Evolutionary conservation across 306 rosid species (phyloP).

Genomic region (Prunus davidiana): DNA sequence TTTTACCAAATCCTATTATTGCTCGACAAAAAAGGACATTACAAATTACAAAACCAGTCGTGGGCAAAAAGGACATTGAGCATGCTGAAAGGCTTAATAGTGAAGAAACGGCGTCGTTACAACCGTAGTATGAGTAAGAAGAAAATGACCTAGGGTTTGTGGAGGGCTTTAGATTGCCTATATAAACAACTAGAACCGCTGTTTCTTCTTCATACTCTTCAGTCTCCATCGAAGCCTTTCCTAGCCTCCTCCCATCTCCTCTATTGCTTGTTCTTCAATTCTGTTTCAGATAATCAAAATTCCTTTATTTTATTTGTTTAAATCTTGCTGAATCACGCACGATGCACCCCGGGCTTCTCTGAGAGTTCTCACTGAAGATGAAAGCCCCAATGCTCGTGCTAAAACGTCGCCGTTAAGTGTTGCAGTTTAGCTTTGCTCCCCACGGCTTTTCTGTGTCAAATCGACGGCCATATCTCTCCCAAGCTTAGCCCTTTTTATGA

Average conservation of each 20-base stretch:
- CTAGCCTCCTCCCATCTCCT: not conserved
- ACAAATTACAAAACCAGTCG: not conserved
- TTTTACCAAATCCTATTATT: no score
- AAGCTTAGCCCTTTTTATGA: not conserved
- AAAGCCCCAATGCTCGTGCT: conserved; percentile 66
- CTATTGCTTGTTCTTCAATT: not conserved
- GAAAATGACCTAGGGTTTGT: not conserved
- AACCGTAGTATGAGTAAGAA: not conserved
- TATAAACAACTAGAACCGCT: not conserved
- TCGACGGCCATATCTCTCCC: conserved; percentile 34
- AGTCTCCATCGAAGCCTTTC: not conserved
- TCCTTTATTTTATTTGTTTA: not conserved
- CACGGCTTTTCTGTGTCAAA: conserved; percentile 65
- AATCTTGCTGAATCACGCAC: conserved; percentile 15
- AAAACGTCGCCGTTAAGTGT: conserved; percentile 50
- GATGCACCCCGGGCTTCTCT: conserved; percentile 63
- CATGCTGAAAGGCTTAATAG: no score
- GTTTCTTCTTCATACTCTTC: not conserved
- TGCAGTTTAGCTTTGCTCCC: conserved; percentile 45
- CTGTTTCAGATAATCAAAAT: not conserved
- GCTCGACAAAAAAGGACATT: not conserved
- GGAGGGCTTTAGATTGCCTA: not conserved
- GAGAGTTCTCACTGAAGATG: conserved; percentile 32
- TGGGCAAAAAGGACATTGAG: not conserved
- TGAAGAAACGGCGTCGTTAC: not conserved